A percentile compares a stretch with the other conserved stretches of the same genome.
Evolutionary conservation across 1,139 yeast species (phyloP).

Genomic region (Candida sanyaensis): DNA sequence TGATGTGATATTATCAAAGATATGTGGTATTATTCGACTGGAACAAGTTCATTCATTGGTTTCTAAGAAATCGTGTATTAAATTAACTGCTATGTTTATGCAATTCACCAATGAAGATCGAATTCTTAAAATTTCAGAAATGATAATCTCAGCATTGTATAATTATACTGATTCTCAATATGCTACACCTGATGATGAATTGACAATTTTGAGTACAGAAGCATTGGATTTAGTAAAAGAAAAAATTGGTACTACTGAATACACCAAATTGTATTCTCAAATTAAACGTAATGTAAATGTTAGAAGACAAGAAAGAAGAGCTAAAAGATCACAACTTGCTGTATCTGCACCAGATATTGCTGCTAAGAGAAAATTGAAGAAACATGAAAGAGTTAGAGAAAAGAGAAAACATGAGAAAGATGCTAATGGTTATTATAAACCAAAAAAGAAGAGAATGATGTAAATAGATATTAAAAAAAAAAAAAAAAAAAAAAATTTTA

Average conservation of each 20-base stretch:
- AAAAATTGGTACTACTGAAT: conserved; percentile 74
- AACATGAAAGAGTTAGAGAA: conserved; percentile 74
- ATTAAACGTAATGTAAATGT: conserved; percentile 61
- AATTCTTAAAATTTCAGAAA: conserved; percentile 41
- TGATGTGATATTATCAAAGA: conserved; percentile 63
- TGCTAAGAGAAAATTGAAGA: conserved; percentile 73
- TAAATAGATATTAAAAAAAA: background rate
- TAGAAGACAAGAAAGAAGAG: conserved; percentile 74
- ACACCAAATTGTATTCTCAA: conserved; percentile 60
- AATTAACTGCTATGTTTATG: conserved; percentile 56
- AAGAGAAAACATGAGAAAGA: conserved; percentile 75
- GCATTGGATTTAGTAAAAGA: conserved; percentile 68
- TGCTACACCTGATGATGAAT: conserved; percentile 45
- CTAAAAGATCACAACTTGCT: conserved; percentile 76
- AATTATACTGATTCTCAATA: conserved; percentile 49
- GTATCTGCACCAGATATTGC: conserved; percentile 79
- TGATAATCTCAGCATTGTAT: conserved; percentile 61
- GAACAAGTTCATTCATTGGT: conserved; percentile 53
- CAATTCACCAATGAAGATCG: conserved; percentile 49
- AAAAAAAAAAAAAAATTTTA: no score
- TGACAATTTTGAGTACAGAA: conserved; percentile 63
- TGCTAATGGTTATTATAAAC: conserved; percentile 72
- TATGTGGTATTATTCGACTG: conserved; percentile 65
- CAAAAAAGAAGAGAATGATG: conserved; percentile 51
- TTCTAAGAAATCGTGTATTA: conserved; percentile 69